Evolutionary conservation across 164 flowering plant species (phyloP), one percentile per base, ranked within the genome.

Genomic region (Aristolochia fimbriata): DNA sequence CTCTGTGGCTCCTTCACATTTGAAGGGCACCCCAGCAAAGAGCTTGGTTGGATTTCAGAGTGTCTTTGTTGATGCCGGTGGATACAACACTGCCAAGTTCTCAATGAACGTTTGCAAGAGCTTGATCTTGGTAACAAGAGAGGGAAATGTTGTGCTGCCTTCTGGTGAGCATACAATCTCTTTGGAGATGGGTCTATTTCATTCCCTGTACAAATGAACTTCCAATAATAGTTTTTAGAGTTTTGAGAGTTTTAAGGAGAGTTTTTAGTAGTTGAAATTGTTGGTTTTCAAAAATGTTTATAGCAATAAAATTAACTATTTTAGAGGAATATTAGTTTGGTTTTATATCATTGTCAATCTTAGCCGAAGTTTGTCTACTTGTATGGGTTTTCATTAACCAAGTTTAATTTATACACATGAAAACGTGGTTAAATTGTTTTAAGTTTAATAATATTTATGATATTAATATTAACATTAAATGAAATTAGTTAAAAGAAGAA

Each of bases 161-260:
- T 58, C 69, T 15, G 74, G 74, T 0, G 50, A 41, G 25, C 63
- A 66, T 37, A 66, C 67, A 12, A 66, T 70, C 47, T 48, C 62
- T 15, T 66, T 19, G 71, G 61, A 16, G 49, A 62, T 57, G 74
- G 57, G 30, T 12, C 49, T 24, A 3, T 53, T 22, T 37, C 66
- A 6, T 62, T 70, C 25, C 63, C 66, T 15, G 22, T 65, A 51
- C 41, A 65, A 0, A 23, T 65, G 19, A 30, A 19, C 57, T 37
- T 61, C 13, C 62, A 68, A 0, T 37, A 37, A n/a, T n/a, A n/a
- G n/a, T n/a, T n/a, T n/a, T n/a, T n/a, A n/a, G n/a, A n/a, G n/a
- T n/a, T n/a, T n/a, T n/a, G n/a, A n/a, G n/a, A n/a, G n/a, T n/a
- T n/a, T n/a, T n/a, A n/a, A n/a, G n/a, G n/a, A n/a, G n/a, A n/a